phyloP scores from a whole-genome alignment of 257 asterid genomes.

The Ajuga chamaepitys region DNA sequence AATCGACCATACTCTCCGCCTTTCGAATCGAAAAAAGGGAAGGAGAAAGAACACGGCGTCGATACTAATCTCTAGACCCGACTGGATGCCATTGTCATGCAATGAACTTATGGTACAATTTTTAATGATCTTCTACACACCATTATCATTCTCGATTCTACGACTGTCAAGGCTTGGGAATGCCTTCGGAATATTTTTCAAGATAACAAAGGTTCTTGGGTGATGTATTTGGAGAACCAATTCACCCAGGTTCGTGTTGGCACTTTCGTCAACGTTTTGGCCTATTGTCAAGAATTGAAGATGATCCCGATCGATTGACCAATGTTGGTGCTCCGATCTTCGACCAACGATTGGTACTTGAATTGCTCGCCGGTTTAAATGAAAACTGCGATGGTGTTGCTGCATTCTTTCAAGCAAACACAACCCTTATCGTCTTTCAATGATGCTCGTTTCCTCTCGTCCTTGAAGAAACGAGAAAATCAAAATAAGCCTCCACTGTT shows the following conservation, averaged over 20 bases:
- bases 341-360: not conserved
- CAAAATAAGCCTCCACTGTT: not conserved
- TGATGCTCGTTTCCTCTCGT: not conserved
- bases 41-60: no score
- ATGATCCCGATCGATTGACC: not conserved
- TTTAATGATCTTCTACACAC: slow-evolving; percentile 10
- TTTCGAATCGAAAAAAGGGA: no score
- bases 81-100: slow-evolving; percentile 8
- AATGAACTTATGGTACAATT: slow-evolving; percentile 14
- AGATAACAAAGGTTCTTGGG: slow-evolving; percentile 4
- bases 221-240: not conserved
- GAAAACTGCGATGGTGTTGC: no score
- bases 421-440: not conserved
- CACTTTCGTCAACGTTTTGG: not conserved
- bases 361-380: no score
- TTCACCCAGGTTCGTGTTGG: not conserved
- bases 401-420: not conserved
- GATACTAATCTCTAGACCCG: not conserved
- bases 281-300: not conserved
- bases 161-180: not conserved
- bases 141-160: not conserved
- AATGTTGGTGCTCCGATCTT: slow-evolving; percentile 10
- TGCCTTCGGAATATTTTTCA: not conserved
- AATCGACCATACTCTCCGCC: no score
- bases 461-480: not conserved